Base-by-base conservation (phyloP, 805 yeast genomes). In the Candida jianshihensis region DNA sequence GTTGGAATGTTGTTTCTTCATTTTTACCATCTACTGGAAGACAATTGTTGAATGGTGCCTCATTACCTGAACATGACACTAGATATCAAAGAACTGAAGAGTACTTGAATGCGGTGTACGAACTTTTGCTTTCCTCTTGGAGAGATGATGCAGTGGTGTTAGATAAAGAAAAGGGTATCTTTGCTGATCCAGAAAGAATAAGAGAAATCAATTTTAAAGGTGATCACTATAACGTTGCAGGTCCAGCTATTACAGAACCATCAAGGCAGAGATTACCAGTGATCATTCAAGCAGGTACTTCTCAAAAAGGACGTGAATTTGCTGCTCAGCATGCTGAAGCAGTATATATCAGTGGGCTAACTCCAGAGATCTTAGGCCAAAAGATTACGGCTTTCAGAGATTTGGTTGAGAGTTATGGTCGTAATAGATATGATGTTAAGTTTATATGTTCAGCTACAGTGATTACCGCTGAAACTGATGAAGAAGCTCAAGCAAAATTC, bases 31-130 rank as follows among this genome's bases (percentile, higher is more conserved):
- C 29, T 6, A 26, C 29, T 5, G 29, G 29, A 11, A 26, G 29
- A 26, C 29, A 26, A 26, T 61, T 17, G 21, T 14, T 28, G 18
- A 26, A 26, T 26, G 29, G 29, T 9, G 9, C n/a, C 18, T 17
- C 29, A 26, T 15, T 26, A 17, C 29, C 29, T 26, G 29, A 14
- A 6, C 29, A 26, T 26, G 29, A 26, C 13, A 13, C n/a, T 5
- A 9, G 29, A 5, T 26, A 26, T 26, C 8, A 9, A 5, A 26
- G 5, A 13, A 26, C 29, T 6, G 29, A 26, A 11, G 29, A 26
- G 11, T 26, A 26, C 17, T n/a, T 26, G 29, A 26, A 26, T 14
- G 29, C 15, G 6, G 29, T 26, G 16, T 26, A 26, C 15, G 29
- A 26, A 14, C 15, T 26, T 9, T 26, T 26, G 29, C 15, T 26